phyloP scores from a whole-genome alignment of 345 rosid genomes.

The Populus davidiana region DNA sequence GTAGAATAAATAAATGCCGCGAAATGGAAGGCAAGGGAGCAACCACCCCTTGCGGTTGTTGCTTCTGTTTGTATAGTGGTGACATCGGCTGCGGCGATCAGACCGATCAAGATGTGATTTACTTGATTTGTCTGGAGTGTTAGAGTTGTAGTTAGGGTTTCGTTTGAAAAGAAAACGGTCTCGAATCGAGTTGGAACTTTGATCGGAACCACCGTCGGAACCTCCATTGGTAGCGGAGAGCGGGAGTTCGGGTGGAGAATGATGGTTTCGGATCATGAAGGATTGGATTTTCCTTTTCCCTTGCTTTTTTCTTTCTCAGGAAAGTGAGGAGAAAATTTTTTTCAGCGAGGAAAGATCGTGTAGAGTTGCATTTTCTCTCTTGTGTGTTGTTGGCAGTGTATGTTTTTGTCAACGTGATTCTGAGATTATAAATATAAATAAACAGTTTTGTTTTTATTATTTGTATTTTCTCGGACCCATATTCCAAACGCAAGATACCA shows the following conservation, averaged over 20 bases:
- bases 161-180: conserved; percentile 67
- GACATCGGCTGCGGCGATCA: conserved; percentile 36
- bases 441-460: too few species aligned
- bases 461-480: too few species aligned
- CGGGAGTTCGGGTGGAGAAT: conserved; percentile 16
- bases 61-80: conserved; percentile 28
- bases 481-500: too few species aligned
- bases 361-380: neutral
- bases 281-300: neutral
- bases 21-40: conserved; percentile 43
- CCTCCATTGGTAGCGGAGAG: conserved; percentile 9
- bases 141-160: conserved; percentile 31
- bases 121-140: conserved; percentile 33
- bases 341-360: neutral
- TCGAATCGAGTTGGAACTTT: conserved; percentile 45
- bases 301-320: neutral
- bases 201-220: conserved; percentile 21
- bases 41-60: conserved; percentile 60
- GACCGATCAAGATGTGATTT: conserved; percentile 46
- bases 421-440: too few species aligned
- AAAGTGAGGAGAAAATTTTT: neutral
- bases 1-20: conserved; percentile 66
- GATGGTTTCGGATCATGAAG: conserved; percentile 49
- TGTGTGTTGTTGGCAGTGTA: neutral
- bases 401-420: neutral